A percentile compares a stretch with the other conserved stretches of the same genome.
Evolutionary conservation across 805 yeast genomes (phyloP).

Genomic region (Wickerhamomyces canadensis): DNA sequence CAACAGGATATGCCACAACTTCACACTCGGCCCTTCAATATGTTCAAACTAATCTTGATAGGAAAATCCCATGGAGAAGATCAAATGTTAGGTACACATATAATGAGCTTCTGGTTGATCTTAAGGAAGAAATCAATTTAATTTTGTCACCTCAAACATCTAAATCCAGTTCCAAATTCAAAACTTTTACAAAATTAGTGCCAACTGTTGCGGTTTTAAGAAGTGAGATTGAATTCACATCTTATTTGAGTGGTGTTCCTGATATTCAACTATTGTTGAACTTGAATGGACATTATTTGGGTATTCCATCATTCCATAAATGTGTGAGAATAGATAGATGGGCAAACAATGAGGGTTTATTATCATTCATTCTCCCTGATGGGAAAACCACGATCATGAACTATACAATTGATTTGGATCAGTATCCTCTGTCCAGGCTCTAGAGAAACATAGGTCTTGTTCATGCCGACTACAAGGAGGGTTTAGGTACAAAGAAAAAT

Average conservation of each 20-base stretch:
- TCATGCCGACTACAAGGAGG: conserved; percentile 25
- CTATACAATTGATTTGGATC: conserved; percentile 53
- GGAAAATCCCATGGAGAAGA: conserved; percentile 67
- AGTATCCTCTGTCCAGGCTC: conserved; percentile 10
- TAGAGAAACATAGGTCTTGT: conserved; percentile 24
- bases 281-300: conserved; percentile 41
- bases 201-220: conserved; percentile 50
- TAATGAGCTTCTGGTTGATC: conserved; percentile 83
- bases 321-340: conserved; percentile 57
- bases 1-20: conserved; percentile 19
- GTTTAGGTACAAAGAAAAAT: conserved; percentile 30
- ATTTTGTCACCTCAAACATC: conserved; percentile 33
- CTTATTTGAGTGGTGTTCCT: conserved; percentile 77
- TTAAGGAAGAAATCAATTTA: conserved; percentile 60
- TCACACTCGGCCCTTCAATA: conserved; percentile 7
- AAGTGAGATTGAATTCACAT: conserved; percentile 60
- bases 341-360: conserved; percentile 37
- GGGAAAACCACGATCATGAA: conserved; percentile 60
- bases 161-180: conserved; percentile 18
- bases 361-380: conserved; percentile 85
- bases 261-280: conserved; percentile 53
- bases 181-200: conserved; percentile 16
- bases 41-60: conserved; percentile 2
- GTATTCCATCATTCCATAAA: conserved; percentile 61
- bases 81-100: conserved; percentile 63